Evolutionary conservation across 192 early-diverging fungal genomes (phyloP).

Genomic region (Mortierella alpina): DNA sequence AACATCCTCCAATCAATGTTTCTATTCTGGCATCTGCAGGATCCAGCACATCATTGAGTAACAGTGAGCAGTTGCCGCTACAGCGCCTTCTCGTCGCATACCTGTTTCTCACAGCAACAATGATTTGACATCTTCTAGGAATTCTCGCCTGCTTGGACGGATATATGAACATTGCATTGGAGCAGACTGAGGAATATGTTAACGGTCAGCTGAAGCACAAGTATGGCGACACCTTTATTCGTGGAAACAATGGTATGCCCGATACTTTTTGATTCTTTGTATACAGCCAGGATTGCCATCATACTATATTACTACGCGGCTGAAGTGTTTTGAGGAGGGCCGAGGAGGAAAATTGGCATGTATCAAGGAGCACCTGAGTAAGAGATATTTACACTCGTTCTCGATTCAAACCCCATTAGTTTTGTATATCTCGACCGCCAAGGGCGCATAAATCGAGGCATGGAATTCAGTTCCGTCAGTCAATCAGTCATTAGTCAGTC

Average conservation of each 20-base stretch:
- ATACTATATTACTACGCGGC: too few relatives aligned
- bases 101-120: too few relatives aligned
- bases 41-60: too few relatives aligned
- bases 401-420: conserved; percentile 11
- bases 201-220: conserved; percentile 92
- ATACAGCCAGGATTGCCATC: background rate
- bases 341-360: background rate
- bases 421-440: conserved; percentile 49
- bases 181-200: conserved; percentile 95
- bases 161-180: conserved; percentile 98
- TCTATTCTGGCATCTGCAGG: too few relatives aligned
- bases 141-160: conserved; percentile 93
- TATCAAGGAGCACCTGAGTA: too few relatives aligned
- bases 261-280: background rate
- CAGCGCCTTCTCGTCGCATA: too few relatives aligned
- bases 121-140: conserved; percentile 55
- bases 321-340: background rate
- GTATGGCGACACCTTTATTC: conserved; percentile 96
- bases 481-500: too few relatives aligned
- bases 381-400: background rate
- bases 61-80: too few relatives aligned
- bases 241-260: conserved; percentile 91
- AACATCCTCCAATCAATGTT: too few relatives aligned
- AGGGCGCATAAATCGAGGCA: conserved; percentile 2
- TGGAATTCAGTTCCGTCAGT: background rate